Evolutionary conservation across 2,329 filamentous ascomycete species (phyloP).

Genomic region (Curvularia eragrostidis): DNA sequence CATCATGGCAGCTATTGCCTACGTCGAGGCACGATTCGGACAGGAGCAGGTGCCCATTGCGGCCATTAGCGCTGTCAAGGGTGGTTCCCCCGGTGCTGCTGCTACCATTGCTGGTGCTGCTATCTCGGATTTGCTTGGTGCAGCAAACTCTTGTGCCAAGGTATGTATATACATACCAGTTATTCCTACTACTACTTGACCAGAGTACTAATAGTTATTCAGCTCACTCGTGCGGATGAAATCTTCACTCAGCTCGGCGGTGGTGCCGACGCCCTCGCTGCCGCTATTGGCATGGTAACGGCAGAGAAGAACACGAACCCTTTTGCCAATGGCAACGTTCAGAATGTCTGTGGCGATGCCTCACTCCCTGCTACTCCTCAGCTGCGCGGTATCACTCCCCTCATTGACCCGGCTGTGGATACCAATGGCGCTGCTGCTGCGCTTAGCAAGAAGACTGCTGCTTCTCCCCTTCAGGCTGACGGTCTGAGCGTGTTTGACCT

Average conservation of each 20-base stretch:
- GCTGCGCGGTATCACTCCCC: slow-evolving; percentile 70
- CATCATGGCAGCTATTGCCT: slow-evolving; percentile 42
- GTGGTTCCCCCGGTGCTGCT: slow-evolving; percentile 65
- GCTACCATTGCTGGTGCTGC: slow-evolving; percentile 68
- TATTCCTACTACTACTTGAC: not conserved
- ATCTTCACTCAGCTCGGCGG: slow-evolving; percentile 68
- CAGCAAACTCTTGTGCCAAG: slow-evolving; percentile 70
- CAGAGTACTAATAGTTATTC: not conserved
- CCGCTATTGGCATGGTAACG: slow-evolving; percentile 67
- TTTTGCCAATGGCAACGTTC: slow-evolving; percentile 64
- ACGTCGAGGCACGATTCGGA: slow-evolving; percentile 60
- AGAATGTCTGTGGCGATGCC: slow-evolving; percentile 68
- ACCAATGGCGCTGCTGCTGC: slow-evolving; percentile 66
- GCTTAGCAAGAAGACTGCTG: slow-evolving; percentile 61
- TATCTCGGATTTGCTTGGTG: slow-evolving; percentile 68
- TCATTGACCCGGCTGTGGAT: slow-evolving; percentile 69
- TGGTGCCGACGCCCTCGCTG: slow-evolving; percentile 65
- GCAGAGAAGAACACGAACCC: slow-evolving; percentile 79
- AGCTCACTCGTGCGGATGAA: slow-evolving; percentile 69
- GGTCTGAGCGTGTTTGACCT: slow-evolving; percentile 72
- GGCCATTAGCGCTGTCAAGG: slow-evolving; percentile 61
- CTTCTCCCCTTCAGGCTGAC: slow-evolving; percentile 62
- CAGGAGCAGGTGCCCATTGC: slow-evolving; percentile 67
- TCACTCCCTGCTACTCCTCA: slow-evolving; percentile 65
- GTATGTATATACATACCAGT: slow-evolving; percentile 37